These are phyloP conservation scores for Suhomyces pyralidae DNA, from an alignment of 805 yeast genomes.

Conservation along the genomic window DNA sequence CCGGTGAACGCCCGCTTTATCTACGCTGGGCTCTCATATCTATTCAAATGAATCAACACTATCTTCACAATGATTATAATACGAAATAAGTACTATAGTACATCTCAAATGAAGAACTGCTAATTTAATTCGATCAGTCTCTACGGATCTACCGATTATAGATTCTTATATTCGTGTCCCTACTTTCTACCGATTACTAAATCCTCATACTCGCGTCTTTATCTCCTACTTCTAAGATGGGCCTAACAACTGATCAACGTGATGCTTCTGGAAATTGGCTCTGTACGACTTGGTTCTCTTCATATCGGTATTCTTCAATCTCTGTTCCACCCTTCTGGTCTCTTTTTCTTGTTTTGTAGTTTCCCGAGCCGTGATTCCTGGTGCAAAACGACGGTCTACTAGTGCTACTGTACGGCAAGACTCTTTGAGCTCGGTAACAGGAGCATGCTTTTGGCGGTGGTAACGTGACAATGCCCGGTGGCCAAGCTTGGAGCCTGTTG, in stretches of 20 bases:
- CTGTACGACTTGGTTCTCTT: constrained; percentile 24
- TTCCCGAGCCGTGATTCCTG: constrained; percentile 30
- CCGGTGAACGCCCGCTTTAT: too few relatives aligned
- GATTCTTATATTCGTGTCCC: background rate
- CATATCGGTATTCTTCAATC: constrained; percentile 20
- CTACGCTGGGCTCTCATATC: too few relatives aligned
- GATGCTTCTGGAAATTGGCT: constrained; percentile 41
- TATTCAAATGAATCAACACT: too few relatives aligned
- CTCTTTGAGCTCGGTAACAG: constrained; percentile 44
- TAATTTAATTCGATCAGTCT: too few relatives aligned
- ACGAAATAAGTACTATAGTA: too few relatives aligned
- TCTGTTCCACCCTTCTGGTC: constrained; percentile 20
- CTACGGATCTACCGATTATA: too few relatives aligned
- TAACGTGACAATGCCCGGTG: constrained; percentile 74
- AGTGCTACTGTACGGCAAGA: constrained; percentile 74
- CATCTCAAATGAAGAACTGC: too few relatives aligned
- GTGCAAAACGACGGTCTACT: constrained; percentile 57
- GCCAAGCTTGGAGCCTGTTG: constrained; percentile 76
- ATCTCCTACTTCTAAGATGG: background rate
- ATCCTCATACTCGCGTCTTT: too few relatives aligned
- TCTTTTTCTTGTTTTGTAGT: constrained; percentile 34
- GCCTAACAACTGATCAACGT: constrained; percentile 67
- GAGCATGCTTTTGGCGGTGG: constrained; percentile 57
- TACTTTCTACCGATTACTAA: too few relatives aligned
- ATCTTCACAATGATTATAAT: too few relatives aligned